These are phyloP conservation scores for Conticribra weissflogii DNA, from an alignment of 108 stramenopile species.

Conservation along the genomic window DNA sequence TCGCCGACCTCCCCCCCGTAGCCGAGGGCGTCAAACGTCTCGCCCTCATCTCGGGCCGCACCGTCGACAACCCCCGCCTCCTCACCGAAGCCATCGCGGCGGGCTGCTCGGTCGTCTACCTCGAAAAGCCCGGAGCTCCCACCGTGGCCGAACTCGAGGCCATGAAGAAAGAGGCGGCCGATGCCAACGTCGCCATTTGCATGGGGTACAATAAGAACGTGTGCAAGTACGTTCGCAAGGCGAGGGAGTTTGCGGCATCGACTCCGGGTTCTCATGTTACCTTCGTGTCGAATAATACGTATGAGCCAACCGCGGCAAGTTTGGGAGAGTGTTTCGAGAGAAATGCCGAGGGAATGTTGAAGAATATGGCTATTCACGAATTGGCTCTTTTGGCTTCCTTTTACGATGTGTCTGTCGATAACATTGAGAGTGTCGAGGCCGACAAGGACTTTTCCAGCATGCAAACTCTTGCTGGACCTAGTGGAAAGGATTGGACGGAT, in stretches of 20 bases:
- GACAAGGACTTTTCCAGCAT: conserved; percentile 85
- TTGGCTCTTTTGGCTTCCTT: conserved; percentile 86
- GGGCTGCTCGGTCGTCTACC: conserved; percentile 76
- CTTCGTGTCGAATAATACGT: conserved; percentile 93
- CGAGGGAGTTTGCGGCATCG: conserved; percentile 69
- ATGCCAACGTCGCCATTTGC: conserved; percentile 75
- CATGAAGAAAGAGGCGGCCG: conserved; percentile 79
- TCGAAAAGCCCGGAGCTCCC: conserved; percentile 94
- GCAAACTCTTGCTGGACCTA: conserved; percentile 86
- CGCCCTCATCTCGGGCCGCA: conserved; percentile 87
- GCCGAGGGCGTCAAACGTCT: conserved; percentile 77
- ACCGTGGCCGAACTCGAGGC: conserved; percentile 78
- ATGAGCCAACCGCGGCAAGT: conserved; percentile 78
- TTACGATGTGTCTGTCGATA: conserved; percentile 87
- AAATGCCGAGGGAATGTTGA: conserved; percentile 93
- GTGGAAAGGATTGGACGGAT: conserved; percentile 86
- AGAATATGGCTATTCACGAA: conserved; percentile 96
- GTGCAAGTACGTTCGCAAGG: conserved; percentile 87
- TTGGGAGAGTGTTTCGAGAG: conserved; percentile 93
- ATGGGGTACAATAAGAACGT: conserved; percentile 98
- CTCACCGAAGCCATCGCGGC: conserved; percentile 73
- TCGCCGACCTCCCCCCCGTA: conserved; percentile 77
- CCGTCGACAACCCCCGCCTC: conserved; percentile 86
- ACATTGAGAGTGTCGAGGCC: conserved; percentile 80
- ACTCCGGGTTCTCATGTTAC: conserved; percentile 72